Conservation (phyloP, 306 rosid species). For the Argentina anserina region DNA sequence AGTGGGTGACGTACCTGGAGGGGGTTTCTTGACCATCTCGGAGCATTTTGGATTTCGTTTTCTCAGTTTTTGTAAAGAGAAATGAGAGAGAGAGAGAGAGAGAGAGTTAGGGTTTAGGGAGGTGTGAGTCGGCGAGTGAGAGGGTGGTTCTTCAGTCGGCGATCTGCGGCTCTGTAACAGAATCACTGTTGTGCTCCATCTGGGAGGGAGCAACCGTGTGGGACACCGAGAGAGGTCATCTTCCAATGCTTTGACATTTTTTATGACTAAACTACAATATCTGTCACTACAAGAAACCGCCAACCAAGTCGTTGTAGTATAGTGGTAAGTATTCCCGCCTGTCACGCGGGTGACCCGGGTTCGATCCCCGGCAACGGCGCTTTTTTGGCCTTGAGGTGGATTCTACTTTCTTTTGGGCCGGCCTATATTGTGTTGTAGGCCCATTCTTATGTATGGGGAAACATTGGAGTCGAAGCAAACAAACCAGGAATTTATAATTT, state of each 20-base stretch:
- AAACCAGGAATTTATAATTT: neutral
- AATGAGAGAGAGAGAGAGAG: neutral
- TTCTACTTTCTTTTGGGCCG: neutral
- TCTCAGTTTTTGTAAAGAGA: no score
- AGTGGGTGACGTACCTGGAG: conserved; percentile 51
- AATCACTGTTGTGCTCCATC: neutral
- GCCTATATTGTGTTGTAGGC: neutral
- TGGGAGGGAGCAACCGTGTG: neutral
- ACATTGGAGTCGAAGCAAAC: no score
- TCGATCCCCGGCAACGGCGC: conserved; percentile 45
- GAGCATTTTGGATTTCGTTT: conserved; percentile 36
- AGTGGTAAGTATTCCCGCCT: conserved; percentile 65
- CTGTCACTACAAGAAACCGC: accelerated
- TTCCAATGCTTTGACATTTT: neutral
- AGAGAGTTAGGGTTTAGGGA: neutral
- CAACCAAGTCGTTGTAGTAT: conserved; percentile 56
- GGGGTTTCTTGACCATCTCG: conserved; percentile 66
- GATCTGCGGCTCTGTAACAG: conserved; percentile 10
- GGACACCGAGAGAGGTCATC: neutral
- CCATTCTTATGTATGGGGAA: no score
- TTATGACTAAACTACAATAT: accelerated
- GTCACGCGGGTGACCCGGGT: conserved; percentile 66
- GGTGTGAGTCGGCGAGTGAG: neutral
- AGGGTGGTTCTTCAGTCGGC: neutral
- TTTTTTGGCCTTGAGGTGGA: neutral